Evolutionary conservation across 169 alveolate genomes (phyloP).

Genomic region (Cyclospora cayetanensis): DNA sequence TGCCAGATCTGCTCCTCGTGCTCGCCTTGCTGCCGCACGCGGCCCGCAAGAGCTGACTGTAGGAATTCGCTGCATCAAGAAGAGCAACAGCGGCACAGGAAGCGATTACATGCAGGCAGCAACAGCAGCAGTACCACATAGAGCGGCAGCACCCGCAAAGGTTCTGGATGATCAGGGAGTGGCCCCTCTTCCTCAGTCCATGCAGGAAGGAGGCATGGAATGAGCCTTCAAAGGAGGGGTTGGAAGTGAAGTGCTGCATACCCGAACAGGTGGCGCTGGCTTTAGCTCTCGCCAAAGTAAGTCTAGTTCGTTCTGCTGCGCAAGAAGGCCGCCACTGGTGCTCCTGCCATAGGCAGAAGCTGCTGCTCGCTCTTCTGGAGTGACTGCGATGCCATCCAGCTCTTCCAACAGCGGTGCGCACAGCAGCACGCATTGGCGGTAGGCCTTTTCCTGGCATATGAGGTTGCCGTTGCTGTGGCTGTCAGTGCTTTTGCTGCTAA

Average conservation of each 20-base stretch:
- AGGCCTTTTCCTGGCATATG: neutral
- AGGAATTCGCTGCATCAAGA: neutral
- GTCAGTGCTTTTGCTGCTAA: neutral
- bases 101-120: neutral
- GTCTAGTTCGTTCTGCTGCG: constrained; percentile 23
- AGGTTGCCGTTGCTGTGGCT: constrained; percentile 21
- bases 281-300: neutral
- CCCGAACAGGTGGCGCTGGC: neutral
- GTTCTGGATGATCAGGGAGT: no score
- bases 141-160: neutral
- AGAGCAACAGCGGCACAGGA: constrained; percentile 4
- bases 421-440: constrained; percentile 23
- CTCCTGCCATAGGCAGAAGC: neutral
- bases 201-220: no score
- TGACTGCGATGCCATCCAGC: constrained; percentile 5
- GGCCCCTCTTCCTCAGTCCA: no score
- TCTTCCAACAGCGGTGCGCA: constrained; percentile 31
- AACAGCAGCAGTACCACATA: neutral
- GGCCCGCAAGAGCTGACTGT: neutral
- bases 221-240: no score
- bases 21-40: constrained; percentile 34
- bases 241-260: neutral
- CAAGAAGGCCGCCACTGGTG: neutral
- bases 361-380: constrained; percentile 32
- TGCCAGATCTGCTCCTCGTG: neutral